Evolutionary conservation across 257 asterid genomes (phyloP).

Genomic region (Capsicum baccatum): DNA sequence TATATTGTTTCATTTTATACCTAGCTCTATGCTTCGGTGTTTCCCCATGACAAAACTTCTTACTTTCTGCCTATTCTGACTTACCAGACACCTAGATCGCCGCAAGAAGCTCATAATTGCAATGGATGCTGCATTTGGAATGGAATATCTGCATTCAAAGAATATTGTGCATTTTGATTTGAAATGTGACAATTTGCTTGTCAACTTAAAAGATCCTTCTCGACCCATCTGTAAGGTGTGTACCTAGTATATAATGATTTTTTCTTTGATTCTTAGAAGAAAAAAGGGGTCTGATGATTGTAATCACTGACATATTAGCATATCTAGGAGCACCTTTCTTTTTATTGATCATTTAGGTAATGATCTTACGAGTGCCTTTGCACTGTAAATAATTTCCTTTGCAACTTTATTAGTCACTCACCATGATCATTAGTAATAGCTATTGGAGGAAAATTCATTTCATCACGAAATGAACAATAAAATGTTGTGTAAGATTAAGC

Average conservation of each 20-base stretch:
- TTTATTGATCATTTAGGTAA: neutral
- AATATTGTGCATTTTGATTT: constrained; percentile 93
- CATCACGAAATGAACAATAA: neutral
- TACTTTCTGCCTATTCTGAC: neutral
- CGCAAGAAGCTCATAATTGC: constrained; percentile 93
- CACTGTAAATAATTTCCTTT: neutral
- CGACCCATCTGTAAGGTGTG: constrained; percentile 90
- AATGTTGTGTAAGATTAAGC: neutral
- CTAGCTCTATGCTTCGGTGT: constrained; percentile 21
- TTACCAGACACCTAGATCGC: constrained; percentile 78
- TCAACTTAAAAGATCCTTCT: constrained; percentile 89
- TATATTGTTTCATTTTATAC: neutral
- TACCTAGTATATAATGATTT: neutral
- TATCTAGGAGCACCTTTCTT: constrained; percentile 14
- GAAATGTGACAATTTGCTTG: constrained; percentile 94
- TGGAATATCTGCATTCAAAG: constrained; percentile 96
- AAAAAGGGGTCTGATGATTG: neutral
- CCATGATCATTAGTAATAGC: neutral
- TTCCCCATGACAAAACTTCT: neutral
- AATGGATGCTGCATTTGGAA: constrained; percentile 97
- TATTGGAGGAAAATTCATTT: neutral
- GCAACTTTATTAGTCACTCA: neutral
- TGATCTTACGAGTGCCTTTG: neutral
- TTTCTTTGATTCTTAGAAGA: neutral
- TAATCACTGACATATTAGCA: constrained; percentile 2